phyloP scores from a whole-genome alignment of 768 basidiomycete genomes.

The Pleurotus djamor region DNA sequence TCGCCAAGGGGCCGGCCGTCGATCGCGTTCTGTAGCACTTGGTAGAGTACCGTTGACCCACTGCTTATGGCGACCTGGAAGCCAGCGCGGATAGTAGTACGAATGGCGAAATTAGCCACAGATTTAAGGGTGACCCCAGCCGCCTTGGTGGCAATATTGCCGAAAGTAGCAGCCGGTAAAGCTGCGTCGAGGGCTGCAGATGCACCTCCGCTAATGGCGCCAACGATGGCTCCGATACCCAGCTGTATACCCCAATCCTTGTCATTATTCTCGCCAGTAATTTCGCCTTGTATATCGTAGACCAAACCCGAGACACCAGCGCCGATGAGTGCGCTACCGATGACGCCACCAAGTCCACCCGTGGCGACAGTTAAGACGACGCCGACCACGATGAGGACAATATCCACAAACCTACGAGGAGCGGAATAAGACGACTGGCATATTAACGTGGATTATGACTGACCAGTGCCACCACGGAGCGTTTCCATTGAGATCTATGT shows the following conservation, averaged over 20 bases:
- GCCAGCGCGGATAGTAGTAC: background rate
- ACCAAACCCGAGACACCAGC: conserved; percentile 6
- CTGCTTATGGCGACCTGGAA: background rate
- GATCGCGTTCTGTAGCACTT: background rate
- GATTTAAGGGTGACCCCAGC: background rate
- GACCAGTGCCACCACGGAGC: conserved; percentile 14
- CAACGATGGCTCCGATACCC: conserved; percentile 8
- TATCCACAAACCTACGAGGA: background rate
- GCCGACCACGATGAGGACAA: background rate
- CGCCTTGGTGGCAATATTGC: background rate
- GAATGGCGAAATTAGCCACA: background rate
- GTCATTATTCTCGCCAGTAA: conserved; percentile 1
- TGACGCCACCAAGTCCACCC: background rate
- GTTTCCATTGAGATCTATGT: conserved; percentile 11
- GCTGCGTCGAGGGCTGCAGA: conserved; percentile 5
- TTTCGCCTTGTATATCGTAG: conserved; percentile 8
- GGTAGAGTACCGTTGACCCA: background rate
- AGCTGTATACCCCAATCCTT: conserved; percentile 12
- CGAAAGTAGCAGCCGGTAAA: conserved; percentile 8
- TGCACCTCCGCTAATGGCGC: conserved; percentile 6
- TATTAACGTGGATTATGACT: background rate
- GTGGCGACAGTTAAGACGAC: background rate
- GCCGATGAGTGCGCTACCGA: conserved; percentile 1
- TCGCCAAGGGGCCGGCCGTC: background rate
- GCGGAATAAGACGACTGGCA: background rate